Evolutionary conservation across 2,329 filamentous ascomycete genomes (phyloP), one percentile per base, ranked within the genome.

Genomic region (Calonectria naviculata): DNA sequence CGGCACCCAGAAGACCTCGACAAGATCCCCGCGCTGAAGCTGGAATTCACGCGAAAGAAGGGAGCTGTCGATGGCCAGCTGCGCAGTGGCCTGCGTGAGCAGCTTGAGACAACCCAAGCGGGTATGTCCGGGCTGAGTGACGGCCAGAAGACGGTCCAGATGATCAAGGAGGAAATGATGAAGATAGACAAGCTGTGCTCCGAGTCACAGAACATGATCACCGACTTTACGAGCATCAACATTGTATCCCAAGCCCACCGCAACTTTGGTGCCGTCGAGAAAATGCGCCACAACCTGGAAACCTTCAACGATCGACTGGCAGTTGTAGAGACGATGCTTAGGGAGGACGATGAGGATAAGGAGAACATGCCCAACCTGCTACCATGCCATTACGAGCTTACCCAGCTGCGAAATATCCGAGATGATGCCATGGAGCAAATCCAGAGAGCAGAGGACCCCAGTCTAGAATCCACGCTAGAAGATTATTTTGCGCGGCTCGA

Each of bases 391-490:
- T 97, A 96, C 87, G 95, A 96, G 81, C 90, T 99, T 78, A 98
- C 95, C 5, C 92, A 94, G 83, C 86, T 99, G 82, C 89, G 97
- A 73, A 97, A 99, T 82, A 97, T 99, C 74, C 91, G 95, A 70
- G 97, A 98, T 85, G 94, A 97, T 83, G 96, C 97, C 36, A 95
- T 98, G 90, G 95, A 98, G 80, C 97, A 99, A 88, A 98, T 98
- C 80, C 92, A 93, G 80, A 89, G 92, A 74, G 91, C 93, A 15
- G 89, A 92, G 73, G 94, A 97, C 78, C 82, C 86, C 10, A 92
- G 93, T 75, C 87, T 97, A 70, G 93, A 96, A 81, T 90, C 90
- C 61, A 98, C 96, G 2, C 85, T 99, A 62, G 92, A 95, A 79
- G 95, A 98, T 81, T 96, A 97, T 84, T 99, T 99, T 82, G 88